Evolutionary conservation across 2,329 filamentous ascomycete species (phyloP).

Genomic region (Aspergillus quadrilineatus): DNA sequence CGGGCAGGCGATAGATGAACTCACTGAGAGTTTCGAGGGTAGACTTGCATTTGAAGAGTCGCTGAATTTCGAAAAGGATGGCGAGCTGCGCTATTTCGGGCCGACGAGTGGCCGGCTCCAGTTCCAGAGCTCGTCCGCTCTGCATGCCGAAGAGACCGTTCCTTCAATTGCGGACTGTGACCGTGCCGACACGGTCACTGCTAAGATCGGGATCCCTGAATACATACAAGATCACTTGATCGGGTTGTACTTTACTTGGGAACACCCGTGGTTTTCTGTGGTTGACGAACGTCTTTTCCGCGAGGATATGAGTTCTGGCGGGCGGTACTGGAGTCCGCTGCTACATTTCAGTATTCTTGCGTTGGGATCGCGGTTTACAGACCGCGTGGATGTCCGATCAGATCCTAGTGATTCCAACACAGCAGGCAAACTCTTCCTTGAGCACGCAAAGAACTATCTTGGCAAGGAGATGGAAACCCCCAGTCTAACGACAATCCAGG

Average conservation of each 20-base stretch:
- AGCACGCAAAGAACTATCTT: background rate
- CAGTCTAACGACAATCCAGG: background rate
- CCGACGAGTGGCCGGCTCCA: no score
- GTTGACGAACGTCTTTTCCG: background rate
- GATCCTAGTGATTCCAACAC: background rate
- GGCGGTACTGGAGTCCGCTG: background rate
- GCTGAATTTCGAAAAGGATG: no score
- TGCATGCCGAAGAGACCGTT: background rate
- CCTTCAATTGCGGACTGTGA: background rate
- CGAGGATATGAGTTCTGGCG: background rate
- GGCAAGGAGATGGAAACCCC: background rate
- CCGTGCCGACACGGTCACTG: background rate
- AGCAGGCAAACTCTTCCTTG: background rate
- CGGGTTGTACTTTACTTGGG: background rate
- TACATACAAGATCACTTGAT: background rate
- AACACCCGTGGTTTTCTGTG: background rate
- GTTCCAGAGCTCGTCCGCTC: no score
- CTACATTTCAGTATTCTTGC: background rate
- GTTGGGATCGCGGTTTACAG: background rate
- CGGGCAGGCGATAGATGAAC: no score
- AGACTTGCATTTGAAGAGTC: no score
- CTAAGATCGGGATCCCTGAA: background rate
- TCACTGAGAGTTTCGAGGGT: no score
- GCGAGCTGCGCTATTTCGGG: no score
- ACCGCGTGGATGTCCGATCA: background rate